These are phyloP conservation scores for Penicillium macrosclerotiorum DNA, from an alignment of 495 filamentous ascomycete genomes.

Conservation along the genomic window DNA sequence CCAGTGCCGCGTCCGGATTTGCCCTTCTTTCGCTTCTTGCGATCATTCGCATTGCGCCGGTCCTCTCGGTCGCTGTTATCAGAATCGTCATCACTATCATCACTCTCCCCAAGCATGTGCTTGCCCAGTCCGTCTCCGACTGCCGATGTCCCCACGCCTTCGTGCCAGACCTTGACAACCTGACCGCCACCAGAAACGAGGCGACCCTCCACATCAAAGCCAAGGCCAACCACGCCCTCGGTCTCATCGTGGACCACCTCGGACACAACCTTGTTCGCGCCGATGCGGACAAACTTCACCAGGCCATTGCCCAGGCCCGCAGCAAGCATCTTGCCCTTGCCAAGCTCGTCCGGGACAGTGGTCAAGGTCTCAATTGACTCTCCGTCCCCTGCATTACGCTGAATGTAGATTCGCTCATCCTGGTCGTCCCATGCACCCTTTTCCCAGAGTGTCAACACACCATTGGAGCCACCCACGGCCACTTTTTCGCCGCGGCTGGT, in stretches of 20 bases:
- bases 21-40: conserved; percentile 57
- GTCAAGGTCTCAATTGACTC: conserved; percentile 73
- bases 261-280: conserved; percentile 55
- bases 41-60: conserved; percentile 35
- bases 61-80: conserved; percentile 43
- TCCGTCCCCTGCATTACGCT: conserved; percentile 50
- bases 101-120: conserved; percentile 38
- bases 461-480: conserved; percentile 72
- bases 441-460: conserved; percentile 89
- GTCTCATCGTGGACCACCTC: conserved; percentile 76
- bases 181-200: conserved; percentile 84
- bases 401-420: conserved; percentile 78
- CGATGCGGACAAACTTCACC: conserved; percentile 55
- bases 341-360: conserved; percentile 61
- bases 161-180: conserved; percentile 82
- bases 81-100: conserved; percentile 46
- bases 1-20: conserved; percentile 52
- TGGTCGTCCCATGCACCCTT: conserved; percentile 92
- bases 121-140: conserved; percentile 40
- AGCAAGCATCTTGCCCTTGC: conserved; percentile 65
- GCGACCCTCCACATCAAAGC: conserved; percentile 77
- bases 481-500: conserved; percentile 69
- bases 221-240: conserved; percentile 74
- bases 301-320: conserved; percentile 74
- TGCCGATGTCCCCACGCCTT: conserved; percentile 40